A percentile compares a stretch with the other conserved stretches of the same genome.
These are phyloP conservation scores for Cyclanthera cordifolia DNA, from an alignment of 306 rosid species.

Conservation along the genomic window DNA sequence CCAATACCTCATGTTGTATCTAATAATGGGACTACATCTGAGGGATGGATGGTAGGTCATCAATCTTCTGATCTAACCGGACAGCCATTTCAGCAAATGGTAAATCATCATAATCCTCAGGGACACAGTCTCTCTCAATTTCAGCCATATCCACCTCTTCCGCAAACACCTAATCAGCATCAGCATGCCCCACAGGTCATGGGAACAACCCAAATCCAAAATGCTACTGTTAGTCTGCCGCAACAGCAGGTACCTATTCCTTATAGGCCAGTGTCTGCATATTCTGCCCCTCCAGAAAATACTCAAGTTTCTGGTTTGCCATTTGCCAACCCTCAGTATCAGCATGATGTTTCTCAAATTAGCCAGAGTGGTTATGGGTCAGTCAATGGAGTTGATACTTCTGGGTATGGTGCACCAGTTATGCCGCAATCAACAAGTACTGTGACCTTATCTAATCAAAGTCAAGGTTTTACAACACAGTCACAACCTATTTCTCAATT, in stretches of 20 bases:
- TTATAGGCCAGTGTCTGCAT: conserved; percentile 46
- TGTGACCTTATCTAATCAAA: conserved; percentile 36
- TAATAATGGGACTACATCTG: conserved; percentile 45
- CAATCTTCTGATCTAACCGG: conserved; percentile 48
- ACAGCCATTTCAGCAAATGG: conserved; percentile 50
- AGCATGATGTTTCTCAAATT: conserved; percentile 34
- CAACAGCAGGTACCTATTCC: conserved; percentile 35
- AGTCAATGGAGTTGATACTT: conserved; percentile 48
- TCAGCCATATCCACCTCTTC: conserved; percentile 59
- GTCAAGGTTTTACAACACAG: conserved; percentile 39
- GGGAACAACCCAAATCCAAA: conserved; percentile 53
- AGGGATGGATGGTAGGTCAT: conserved; percentile 67
- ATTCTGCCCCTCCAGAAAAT: conserved; percentile 38
- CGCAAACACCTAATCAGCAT: conserved; percentile 39
- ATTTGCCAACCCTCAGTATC: conserved; percentile 46
- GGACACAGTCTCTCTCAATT: conserved; percentile 33
- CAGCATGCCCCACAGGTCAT: conserved; percentile 36
- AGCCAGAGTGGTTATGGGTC: conserved; percentile 46
- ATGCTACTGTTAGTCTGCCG: conserved; percentile 33
- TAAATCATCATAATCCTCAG: conserved; percentile 42
- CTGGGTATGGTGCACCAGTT: conserved; percentile 50
- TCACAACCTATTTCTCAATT: conserved; percentile 37
- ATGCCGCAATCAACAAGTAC: conserved; percentile 43
- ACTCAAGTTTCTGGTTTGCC: conserved; percentile 42
- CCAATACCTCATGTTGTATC: conserved; percentile 35